Evolutionary conservation across 177 flowering plant species (phyloP).

Genomic region (Tripterygium wilfordii): DNA sequence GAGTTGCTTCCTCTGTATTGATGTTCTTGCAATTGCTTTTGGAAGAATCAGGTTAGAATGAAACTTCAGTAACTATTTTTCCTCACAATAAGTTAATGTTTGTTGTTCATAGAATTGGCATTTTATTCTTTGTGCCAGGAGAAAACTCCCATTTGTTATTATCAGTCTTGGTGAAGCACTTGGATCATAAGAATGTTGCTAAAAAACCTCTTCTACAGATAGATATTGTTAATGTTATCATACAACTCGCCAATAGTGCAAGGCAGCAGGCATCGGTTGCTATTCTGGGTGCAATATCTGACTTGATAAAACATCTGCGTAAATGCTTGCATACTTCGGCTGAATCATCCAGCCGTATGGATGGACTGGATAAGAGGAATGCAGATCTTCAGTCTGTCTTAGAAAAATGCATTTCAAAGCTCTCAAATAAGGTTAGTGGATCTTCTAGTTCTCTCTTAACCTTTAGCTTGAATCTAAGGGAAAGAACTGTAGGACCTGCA

Average conservation of each 20-base stretch:
- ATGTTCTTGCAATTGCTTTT: slow-evolving; percentile 52
- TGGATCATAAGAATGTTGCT: slow-evolving; percentile 76
- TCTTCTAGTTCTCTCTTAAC: neutral
- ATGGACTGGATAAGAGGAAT: slow-evolving; percentile 31
- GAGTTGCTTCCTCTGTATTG: slow-evolving; percentile 63
- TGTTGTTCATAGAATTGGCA: slow-evolving; percentile 2
- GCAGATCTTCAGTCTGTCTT: slow-evolving; percentile 51
- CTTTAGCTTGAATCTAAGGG: neutral
- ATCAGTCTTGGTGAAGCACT: slow-evolving; percentile 75
- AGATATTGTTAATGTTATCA: slow-evolving; percentile 44
- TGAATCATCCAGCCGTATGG: slow-evolving; percentile 35
- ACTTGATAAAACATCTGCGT: slow-evolving; percentile 70
- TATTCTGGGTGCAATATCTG: slow-evolving; percentile 56
- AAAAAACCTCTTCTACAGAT: slow-evolving; percentile 55
- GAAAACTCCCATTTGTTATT: slow-evolving; percentile 55
- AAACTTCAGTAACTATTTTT: neutral
- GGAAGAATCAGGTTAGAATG: slow-evolving; percentile 64
- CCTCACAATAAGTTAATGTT: too few species aligned
- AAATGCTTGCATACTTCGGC: slow-evolving; percentile 63
- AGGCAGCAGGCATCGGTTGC: slow-evolving; percentile 55
- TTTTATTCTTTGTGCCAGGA: slow-evolving; percentile 26
- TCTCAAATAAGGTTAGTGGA: slow-evolving; percentile 62
- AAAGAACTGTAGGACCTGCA: too few species aligned
- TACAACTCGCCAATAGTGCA: slow-evolving; percentile 45
- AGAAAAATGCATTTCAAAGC: slow-evolving; percentile 61